phyloP scores from a whole-genome alignment of 768 basidiomycete species.

The Rhodotorula diobovata region DNA sequence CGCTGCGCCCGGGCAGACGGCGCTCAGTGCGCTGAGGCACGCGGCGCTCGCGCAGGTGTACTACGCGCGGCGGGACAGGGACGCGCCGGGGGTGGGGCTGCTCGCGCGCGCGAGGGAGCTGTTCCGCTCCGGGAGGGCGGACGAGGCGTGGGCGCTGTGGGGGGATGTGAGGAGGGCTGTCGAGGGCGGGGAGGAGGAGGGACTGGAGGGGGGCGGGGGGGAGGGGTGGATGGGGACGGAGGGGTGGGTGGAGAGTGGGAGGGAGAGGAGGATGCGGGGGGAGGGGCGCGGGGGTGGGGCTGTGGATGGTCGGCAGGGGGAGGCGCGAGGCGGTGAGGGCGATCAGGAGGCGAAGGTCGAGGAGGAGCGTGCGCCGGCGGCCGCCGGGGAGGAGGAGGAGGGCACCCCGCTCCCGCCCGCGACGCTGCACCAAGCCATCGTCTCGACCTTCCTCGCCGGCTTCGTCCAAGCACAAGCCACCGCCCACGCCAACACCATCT shows the following conservation, averaged over 20 bases:
- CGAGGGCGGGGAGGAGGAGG: neutral
- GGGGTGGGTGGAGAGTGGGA: constrained; percentile 6
- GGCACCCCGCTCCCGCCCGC: constrained; percentile 45
- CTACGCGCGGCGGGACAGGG: neutral
- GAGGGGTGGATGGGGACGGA: constrained; percentile 15
- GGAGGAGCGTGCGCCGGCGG: no score
- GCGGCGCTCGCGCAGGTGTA: constrained; percentile 28
- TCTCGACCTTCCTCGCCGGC: constrained; percentile 63
- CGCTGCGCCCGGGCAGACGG: no score
- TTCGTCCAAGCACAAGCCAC: constrained; percentile 59
- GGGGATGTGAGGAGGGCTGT: neutral
- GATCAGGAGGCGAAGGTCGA: neutral
- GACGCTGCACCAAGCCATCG: constrained; percentile 57
- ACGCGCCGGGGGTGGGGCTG: constrained; percentile 4
- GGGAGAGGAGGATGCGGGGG: neutral
- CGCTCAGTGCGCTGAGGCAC: constrained; percentile 23
- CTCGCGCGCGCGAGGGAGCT: neutral
- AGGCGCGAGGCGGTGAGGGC: neutral
- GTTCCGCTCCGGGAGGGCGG: neutral
- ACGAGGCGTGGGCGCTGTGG: constrained; percentile 3
- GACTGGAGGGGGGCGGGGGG: constrained; percentile 16
- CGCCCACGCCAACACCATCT: constrained; percentile 61
- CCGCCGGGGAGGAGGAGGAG: neutral
- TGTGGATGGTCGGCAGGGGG: neutral
- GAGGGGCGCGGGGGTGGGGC: neutral